Evolutionary conservation across 2,329 filamentous ascomycete species (phyloP), one percentile per base, ranked within the genome.

Genomic region (Capronia epimyces): DNA sequence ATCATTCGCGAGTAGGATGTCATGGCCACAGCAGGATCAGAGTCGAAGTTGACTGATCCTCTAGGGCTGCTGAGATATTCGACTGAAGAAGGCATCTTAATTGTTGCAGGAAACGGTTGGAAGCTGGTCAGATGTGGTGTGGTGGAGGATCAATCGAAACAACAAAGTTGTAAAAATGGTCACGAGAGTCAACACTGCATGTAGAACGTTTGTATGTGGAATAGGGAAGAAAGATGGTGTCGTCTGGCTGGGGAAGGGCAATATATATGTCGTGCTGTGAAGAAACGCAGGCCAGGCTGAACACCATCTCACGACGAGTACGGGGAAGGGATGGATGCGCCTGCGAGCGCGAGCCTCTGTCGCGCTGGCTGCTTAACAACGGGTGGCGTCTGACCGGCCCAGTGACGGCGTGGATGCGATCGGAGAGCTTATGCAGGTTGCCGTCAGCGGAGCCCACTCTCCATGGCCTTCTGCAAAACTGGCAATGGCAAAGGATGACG

Each of bases 1-100:
- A 85, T 84, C 50, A 73, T 78, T 53, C 75, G 75, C 12, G 80
- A 70, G 60, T 85, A 85, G 3, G 57, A 52, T n/a, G 49, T 54
- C 51, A 62, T 61, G n/a, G 59, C 60, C 27, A 36, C 34, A 18
- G 60, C 25, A 18, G 59, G 59, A 39, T 62, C 58, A 24, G 56
- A 31, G 18, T 61, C 59, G 27, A 46, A 59, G 44, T 59, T 55
- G 49, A 59, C 36, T 13, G 36, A n/a, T 10, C 50, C 40, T 4
- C 41, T 39, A 22, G 57, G 53, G 22, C 24, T 48, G 21, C 50
- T 53, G 46, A 60, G 53, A 45, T 56, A 58, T 56, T 61, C 55
- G 22, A 60, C 55, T 18, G 56, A 52, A 34, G 57, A n/a, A 56
- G 58, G 48, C 58, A 62, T 61, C 15, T 18, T 56, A 37, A 24